phyloP scores from a whole-genome alignment of 148 eudicot species.

The Diospyros kaki region DNA sequence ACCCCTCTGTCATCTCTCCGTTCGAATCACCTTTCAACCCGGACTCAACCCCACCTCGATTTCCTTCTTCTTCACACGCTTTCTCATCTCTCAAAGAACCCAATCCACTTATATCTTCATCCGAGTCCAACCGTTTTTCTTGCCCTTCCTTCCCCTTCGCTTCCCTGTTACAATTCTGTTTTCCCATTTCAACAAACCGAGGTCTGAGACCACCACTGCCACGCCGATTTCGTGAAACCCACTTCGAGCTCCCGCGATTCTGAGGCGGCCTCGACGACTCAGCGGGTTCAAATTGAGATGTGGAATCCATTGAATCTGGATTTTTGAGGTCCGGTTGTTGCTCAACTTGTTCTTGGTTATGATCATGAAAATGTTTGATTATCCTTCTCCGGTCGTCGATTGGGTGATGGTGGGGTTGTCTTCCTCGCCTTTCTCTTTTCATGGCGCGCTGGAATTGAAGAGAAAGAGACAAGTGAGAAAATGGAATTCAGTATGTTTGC shows the following conservation, averaged over 20 bases:
- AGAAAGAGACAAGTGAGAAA: not conserved
- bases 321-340: not conserved
- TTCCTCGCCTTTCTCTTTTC: slow-evolving; percentile 25
- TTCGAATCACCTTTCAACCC: slow-evolving; percentile 9
- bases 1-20: slow-evolving; percentile 13
- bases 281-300: not conserved
- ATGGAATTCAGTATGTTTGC: too few relatives aligned
- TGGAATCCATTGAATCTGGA: not conserved
- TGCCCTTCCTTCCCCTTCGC: not conserved
- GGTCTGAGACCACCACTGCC: slow-evolving; percentile 15
- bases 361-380: slow-evolving; percentile 19
- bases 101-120: slow-evolving; percentile 18
- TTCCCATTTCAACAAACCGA: slow-evolving; percentile 25
- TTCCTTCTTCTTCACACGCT: slow-evolving; percentile 20
- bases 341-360: slow-evolving; percentile 7
- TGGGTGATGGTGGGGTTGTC: slow-evolving; percentile 5
- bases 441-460: not conserved
- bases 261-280: slow-evolving; percentile 9
- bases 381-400: slow-evolving; percentile 20
- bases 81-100: slow-evolving; percentile 26
- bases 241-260: slow-evolving; percentile 17
- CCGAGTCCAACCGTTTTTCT: not conserved
- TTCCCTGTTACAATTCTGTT: slow-evolving; percentile 8
- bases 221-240: slow-evolving; percentile 29
- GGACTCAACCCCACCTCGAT: not conserved